Evolutionary conservation across 2,329 filamentous ascomycete genomes (phyloP), one percentile per base, ranked within the genome.

Genomic region (Sporothrix protearum): DNA sequence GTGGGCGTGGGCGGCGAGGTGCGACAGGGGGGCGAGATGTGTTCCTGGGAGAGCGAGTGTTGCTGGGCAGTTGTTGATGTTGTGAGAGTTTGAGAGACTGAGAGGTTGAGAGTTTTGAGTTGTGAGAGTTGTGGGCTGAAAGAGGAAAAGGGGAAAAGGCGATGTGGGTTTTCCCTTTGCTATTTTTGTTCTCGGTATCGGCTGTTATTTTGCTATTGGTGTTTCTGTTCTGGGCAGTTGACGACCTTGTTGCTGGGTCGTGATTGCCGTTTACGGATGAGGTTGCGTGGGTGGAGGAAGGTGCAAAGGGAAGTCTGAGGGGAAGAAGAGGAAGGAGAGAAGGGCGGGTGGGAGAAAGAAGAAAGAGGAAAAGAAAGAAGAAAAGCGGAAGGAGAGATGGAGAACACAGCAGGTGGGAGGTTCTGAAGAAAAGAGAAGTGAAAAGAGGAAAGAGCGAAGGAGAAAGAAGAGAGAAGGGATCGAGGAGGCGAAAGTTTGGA

Each of bases 221-320:
- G 55, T 61, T 57, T 19, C 22, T 57, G 10, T 28, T 28, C 25
- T 57, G 22, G 53, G 53, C 49, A 57, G 22, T 16, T 57, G 49
- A 9, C 25, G 49, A 25, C 49, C 49, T 53, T 25, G 49, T 8
- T 30, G 12, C 22, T 10, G 10, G 39, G 61, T 66, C 39, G 39
- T 9, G 61, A 22, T 66, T 66, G 61, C 61, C 61, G 19, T 47
- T 64, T 45, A 9, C n/a, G 59, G 59, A 63, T 28, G 14, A n/a
- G 16, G 14, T 39, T 51, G 36, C 25, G 28, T 47, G 22, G 39
- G 42, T 12, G 1, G 63, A 55, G 49, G 71, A 66, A 16, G 51
- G 39, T 28, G 39, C 36, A 16, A 49, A 30, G 47, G 12, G 16
- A 10, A 14, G 36, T 19, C 3, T 30, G 64, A 14, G 71, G 30